Evolutionary conservation across 75 land plant species (phyloP), one percentile per base, ranked within the genome.

Genomic region (Picea glauca): DNA sequence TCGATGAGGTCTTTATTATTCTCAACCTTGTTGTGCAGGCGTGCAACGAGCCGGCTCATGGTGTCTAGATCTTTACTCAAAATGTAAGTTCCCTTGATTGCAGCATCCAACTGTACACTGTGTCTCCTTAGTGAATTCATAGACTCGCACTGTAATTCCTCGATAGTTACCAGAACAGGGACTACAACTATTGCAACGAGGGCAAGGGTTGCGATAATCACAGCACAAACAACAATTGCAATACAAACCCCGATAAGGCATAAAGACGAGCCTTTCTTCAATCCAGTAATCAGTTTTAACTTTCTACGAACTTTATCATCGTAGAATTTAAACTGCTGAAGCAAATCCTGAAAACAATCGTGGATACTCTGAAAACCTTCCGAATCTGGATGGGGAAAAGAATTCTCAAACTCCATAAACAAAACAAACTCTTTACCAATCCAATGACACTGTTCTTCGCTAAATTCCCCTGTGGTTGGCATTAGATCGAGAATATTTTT

Each of bases 31-130:
- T 89, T 62, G 43, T 77, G 56, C 26, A 89, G 62, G 74, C 86
- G 77, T 60, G 86, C 81, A 76, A 86, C 88, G 8, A 89, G 79
- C 83, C 88, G 57, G n/a, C 84, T 84, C 58, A 84, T 89, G 3
- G 88, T 89, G 66, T 87, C 88, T 75, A 89, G 23, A 46, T 86
- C 86, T 60, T 81, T 65, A 46, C 62, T 86, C 81, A 89, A 58
- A 56, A 87, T 86, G 56, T 80, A 89, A 18, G 81, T 77, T 26
- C 91, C 86, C 72, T 83, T 86, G 12, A 86, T 74, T 1, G 88
- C 91, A 40, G 79, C 82, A 68, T 89, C 88, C 14, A 86, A 77
- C 83, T 82, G 88, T 33, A 83, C 81, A 11, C 3, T n/a, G 23
- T 70, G 73, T 9, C 7, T 40, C 0, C 20, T 12, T 6, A 50